Conservation (phyloP, 106 monocot genomes). For the Vanilla planifolia region DNA sequence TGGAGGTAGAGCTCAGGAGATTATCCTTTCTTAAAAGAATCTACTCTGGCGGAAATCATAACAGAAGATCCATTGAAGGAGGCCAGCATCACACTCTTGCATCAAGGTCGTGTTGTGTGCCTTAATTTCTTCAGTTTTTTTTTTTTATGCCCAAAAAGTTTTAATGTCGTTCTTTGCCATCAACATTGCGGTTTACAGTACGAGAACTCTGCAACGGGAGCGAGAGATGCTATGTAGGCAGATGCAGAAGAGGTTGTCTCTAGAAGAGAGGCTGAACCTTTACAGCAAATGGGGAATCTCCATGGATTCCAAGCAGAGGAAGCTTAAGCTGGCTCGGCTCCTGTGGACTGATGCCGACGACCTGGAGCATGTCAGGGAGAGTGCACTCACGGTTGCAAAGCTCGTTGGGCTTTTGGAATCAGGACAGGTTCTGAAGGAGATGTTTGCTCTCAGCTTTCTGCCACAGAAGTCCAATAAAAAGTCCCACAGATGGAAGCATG, state of each 20-base stretch:
- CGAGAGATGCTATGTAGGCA: conserved; percentile 70
- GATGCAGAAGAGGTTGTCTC: conserved; percentile 50
- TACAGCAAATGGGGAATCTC: conserved; percentile 92
- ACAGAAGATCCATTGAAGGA: conserved; percentile 13
- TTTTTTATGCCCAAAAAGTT: neutral
- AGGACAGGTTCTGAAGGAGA: conserved; percentile 68
- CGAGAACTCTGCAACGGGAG: conserved; percentile 54
- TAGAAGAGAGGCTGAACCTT: conserved; percentile 59
- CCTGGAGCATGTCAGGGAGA: conserved; percentile 72
- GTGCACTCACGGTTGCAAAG: conserved; percentile 74
- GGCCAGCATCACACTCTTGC: conserved; percentile 18
- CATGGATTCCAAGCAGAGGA: conserved; percentile 70
- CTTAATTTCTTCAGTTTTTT: neutral
- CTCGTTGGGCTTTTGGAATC: conserved; percentile 62
- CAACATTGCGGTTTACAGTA: conserved; percentile 21
- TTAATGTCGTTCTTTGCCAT: too few species aligned
- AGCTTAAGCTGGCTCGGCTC: conserved; percentile 48
- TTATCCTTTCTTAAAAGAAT: conserved; percentile 63
- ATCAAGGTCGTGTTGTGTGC: conserved; percentile 65
- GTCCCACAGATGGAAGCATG: conserved; percentile 55
- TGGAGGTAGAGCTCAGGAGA: conserved; percentile 95
- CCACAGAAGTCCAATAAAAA: conserved; percentile 43
- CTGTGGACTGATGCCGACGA: conserved; percentile 66
- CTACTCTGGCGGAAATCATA: conserved; percentile 20
- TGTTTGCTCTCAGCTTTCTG: conserved; percentile 83